phyloP scores from a whole-genome alignment of 2,329 filamentous ascomycete species.

The Fusarium haematococcum region DNA sequence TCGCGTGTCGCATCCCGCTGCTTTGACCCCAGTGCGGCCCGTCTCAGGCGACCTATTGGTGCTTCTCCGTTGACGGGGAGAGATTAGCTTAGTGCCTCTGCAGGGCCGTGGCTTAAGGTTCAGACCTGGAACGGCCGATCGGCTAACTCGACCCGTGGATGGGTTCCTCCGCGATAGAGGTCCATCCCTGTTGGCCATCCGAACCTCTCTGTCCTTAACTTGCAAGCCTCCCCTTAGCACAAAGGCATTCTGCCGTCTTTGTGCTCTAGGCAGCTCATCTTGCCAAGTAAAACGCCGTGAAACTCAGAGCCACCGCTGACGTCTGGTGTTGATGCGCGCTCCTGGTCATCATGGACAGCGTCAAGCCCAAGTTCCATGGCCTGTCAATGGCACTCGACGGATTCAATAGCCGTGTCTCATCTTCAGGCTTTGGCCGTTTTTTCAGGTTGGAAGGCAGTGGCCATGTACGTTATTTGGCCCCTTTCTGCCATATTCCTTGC shows the following conservation, averaged over 20 bases:
- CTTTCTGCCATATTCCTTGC: not conserved
- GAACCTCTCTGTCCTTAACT: not conserved
- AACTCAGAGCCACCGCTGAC: not conserved
- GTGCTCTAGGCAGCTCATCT: not conserved
- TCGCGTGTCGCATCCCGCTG: not conserved
- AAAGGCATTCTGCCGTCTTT: not conserved
- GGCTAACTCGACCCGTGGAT: not conserved
- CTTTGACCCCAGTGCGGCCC: constrained; percentile 3
- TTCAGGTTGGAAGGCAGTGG: constrained; percentile 34
- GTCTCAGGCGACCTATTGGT: not conserved
- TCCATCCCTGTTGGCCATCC: not conserved
- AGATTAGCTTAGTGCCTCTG: not conserved
- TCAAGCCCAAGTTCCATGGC: not conserved
- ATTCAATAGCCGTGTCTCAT: constrained; percentile 16
- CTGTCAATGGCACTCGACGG: not conserved
- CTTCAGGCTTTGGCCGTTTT: constrained; percentile 21
- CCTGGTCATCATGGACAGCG: constrained; percentile 13
- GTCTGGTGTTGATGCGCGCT: not conserved
- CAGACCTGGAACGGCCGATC: not conserved
- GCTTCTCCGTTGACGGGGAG: not conserved
- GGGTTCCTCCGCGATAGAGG: not conserved
- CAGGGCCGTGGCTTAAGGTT: constrained; percentile 1
- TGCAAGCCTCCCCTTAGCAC: not conserved
- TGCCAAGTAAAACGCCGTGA: not conserved
- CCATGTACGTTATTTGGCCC: constrained; percentile 15